Conservation (phyloP, 495 filamentous ascomycete species). For the Hyaloscypha bicolor region DNA sequence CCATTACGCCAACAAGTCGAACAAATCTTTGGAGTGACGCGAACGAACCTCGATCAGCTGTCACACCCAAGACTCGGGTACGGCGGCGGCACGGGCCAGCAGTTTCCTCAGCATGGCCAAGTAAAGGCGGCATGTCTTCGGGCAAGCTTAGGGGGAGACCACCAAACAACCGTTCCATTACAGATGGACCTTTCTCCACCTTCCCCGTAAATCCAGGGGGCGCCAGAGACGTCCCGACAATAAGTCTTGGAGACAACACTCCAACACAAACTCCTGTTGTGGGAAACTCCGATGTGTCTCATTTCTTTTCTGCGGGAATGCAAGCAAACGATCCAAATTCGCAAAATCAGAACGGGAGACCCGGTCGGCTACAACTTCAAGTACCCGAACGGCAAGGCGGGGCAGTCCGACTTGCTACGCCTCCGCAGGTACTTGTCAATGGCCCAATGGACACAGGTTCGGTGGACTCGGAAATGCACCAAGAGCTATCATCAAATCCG, state of each 20-base stretch:
- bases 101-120: slow-evolving; percentile 94
- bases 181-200: slow-evolving; percentile 81
- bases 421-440: slow-evolving; percentile 60
- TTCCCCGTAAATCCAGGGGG: slow-evolving; percentile 72
- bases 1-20: slow-evolving; percentile 64
- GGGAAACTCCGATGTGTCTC: slow-evolving; percentile 31
- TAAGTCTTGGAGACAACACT: slow-evolving; percentile 34
- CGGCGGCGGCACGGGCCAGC: slow-evolving; percentile 85
- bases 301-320: slow-evolving; percentile 32
- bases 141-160: slow-evolving; percentile 78
- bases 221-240: slow-evolving; percentile 35
- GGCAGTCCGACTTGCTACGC: slow-evolving; percentile 77
- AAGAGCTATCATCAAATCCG: not conserved
- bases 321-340: slow-evolving; percentile 26
- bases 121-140: slow-evolving; percentile 60
- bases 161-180: slow-evolving; percentile 73
- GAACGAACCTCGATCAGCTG: slow-evolving; percentile 68
- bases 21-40: slow-evolving; percentile 50
- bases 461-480: not conserved
- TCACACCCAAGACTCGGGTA: slow-evolving; percentile 63
- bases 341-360: slow-evolving; percentile 30
- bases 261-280: slow-evolving; percentile 38
- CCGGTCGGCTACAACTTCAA: slow-evolving; percentile 71
- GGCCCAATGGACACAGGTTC: slow-evolving; percentile 38
- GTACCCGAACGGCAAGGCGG: slow-evolving; percentile 76